Base-by-base conservation (phyloP, 768 basidiomycete species). In the Termitomyces sp. region DNA sequence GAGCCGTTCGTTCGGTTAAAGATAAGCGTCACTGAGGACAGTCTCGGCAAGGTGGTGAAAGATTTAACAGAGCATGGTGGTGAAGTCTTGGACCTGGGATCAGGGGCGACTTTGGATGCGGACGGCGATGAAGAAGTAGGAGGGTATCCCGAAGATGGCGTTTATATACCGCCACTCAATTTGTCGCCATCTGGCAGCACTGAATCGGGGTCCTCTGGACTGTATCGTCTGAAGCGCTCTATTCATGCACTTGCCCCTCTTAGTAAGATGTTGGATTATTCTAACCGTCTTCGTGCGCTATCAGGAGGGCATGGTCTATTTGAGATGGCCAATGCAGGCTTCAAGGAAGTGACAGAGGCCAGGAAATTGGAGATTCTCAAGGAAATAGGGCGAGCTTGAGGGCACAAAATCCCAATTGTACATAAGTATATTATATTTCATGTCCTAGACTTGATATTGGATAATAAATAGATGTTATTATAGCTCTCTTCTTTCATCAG, bases 41-140 rank as follows among this genome's bases (percentile, higher is more conserved):
- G 76, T 57, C 73, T 94, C 3, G 91, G 92, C 24, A 89, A 84
- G 64, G 84, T 90, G 22, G 82, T 92, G 47, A 90, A 87, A 65
- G 92, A 94, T 64, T 73, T 94, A n/a, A 88, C 87, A 10, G 91
- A 93, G 67, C 81, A 87, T 59, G 83, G 85, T 2, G 91, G 89
- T n/a, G 90, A 92, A 66, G 75, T 94, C 12, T 70, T 85, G 24
- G 87, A 91, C 62, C 79, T 94, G 22, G 80, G 76, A 4, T 73
- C 78, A 41, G 80, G 77, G n/a, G 64, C 73, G 5, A 63, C 68
- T 29, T 58, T 69, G 6, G 69, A 67, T 20, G 68, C 65, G 5
- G 73, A 71, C 36, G 69, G 67, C 8, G 73, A 73, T 12, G 77
- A 75, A 37, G 73, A 72, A 20, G 65, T 70, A 7, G 78, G 72